These are phyloP conservation scores for Huntiella bhutanensis DNA, from an alignment of 2,329 filamentous ascomycete species.

Conservation along the genomic window DNA sequence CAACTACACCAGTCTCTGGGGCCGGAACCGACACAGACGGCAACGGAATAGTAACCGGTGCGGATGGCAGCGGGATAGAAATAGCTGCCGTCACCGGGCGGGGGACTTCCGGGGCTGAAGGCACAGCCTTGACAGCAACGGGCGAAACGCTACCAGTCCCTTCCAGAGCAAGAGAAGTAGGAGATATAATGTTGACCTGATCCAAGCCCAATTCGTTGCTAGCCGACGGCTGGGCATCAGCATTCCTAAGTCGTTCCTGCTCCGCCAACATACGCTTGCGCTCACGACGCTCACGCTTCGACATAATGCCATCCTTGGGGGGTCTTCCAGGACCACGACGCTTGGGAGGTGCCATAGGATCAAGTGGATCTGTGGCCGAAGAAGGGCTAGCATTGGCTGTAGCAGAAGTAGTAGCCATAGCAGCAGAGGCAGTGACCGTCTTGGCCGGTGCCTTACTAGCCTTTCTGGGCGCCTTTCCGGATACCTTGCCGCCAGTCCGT, in stretches of 20 bases:
- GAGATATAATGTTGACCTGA: background rate
- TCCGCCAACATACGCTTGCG: constrained; percentile 34
- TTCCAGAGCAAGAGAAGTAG: background rate
- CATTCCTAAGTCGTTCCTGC: constrained; percentile 18
- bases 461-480: constrained; percentile 6
- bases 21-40: background rate
- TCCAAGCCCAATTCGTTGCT: background rate
- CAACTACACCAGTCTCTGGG: background rate
- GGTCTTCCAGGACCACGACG: constrained; percentile 63
- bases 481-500: constrained; percentile 8
- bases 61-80: background rate
- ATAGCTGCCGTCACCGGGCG: background rate
- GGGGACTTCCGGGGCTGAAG: background rate
- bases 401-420: background rate
- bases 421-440: background rate
- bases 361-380: background rate
- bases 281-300: constrained; percentile 50
- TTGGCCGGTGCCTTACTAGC: background rate
- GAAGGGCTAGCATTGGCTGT: background rate
- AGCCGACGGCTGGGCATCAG: background rate
- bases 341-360: constrained; percentile 16
- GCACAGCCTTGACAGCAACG: background rate
- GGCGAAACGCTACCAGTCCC: background rate
- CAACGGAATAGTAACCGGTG: background rate
- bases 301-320: constrained; percentile 69